Conservation (phyloP, 169 alveolate genomes). For the Babesia bigemina region DNA sequence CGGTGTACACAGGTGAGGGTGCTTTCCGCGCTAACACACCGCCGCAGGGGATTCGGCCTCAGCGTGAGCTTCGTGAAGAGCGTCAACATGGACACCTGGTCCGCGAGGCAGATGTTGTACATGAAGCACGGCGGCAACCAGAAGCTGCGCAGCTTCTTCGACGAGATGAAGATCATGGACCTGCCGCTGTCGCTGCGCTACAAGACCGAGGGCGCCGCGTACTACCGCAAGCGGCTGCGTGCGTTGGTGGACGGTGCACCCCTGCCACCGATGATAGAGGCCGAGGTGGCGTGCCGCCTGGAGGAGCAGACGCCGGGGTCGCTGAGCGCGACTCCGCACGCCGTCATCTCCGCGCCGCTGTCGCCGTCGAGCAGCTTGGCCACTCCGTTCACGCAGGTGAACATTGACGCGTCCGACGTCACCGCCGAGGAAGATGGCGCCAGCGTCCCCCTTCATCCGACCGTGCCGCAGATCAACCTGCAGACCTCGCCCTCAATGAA, state of each 20-base stretch:
- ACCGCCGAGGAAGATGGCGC: background rate
- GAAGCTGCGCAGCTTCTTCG: constrained; percentile 69
- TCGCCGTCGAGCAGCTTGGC: background rate
- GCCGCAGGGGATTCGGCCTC: constrained; percentile 86
- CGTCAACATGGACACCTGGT: constrained; percentile 93
- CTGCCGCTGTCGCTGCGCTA: constrained; percentile 73
- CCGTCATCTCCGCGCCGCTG: background rate
- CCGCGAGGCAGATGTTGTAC: constrained; percentile 84
- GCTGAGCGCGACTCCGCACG: background rate
- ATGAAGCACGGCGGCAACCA: constrained; percentile 82
- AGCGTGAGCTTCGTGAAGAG: constrained; percentile 92
- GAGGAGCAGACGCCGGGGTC: constrained; percentile 41
- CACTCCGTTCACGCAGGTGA: constrained; percentile 2
- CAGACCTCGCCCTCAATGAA: background rate
- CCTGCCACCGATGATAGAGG: constrained; percentile 56
- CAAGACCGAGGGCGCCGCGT: constrained; percentile 79
- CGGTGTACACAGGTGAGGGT: constrained; percentile 78
- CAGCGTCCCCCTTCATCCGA: background rate
- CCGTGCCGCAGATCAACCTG: constrained; percentile 4
- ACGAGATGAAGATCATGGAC: constrained; percentile 70
- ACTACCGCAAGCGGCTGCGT: constrained; percentile 68
- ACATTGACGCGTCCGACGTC: background rate
- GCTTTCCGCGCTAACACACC: background rate
- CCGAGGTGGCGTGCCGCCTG: constrained; percentile 46
- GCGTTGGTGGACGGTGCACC: constrained; percentile 64